Percentiles rank a stretch among this genome's conserved stretches.
Evolutionary conservation across 179 eudicot species (phyloP).

Genomic region (Gypsophila paniculata): DNA sequence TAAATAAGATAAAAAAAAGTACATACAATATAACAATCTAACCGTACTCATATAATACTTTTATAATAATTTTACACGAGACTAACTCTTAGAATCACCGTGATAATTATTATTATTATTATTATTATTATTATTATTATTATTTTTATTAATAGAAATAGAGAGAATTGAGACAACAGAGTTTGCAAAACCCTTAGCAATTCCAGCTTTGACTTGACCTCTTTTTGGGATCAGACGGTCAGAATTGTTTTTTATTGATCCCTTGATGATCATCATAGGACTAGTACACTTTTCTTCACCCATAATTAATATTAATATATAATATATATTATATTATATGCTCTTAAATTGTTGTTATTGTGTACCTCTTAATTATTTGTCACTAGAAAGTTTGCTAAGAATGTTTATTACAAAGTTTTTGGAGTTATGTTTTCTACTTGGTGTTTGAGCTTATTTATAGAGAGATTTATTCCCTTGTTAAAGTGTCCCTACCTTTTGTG

Average conservation of each 20-base stretch:
- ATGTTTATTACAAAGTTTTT: not conserved
- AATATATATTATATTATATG: not conserved
- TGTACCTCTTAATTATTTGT: not conserved
- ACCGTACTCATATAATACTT: no score
- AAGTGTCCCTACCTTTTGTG: not conserved
- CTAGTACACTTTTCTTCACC: not conserved
- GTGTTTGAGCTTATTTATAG: not conserved
- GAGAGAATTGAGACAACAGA: slow-evolving; percentile 29
- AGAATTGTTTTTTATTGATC: slow-evolving; percentile 7
- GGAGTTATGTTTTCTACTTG: not conserved
- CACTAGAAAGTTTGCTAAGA: not conserved
- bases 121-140: no score
- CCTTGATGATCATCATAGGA: slow-evolving; percentile 7
- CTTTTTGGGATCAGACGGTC: slow-evolving; percentile 31
- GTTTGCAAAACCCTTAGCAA: slow-evolving; percentile 26
- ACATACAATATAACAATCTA: no score
- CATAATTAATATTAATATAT: not conserved
- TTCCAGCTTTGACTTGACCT: slow-evolving; percentile 33
- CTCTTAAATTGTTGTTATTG: not conserved
- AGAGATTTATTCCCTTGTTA: not conserved
- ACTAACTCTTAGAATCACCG: no score
- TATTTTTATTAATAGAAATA: not conserved
- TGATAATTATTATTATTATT: no score
- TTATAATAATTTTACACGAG: no score
- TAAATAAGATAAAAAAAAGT: no score